Percentiles rank a stretch among this genome's conserved stretches.
Conservation (phyloP, 176 grass and related monocot genomes). For the Rhynchospora breviuscula region DNA sequence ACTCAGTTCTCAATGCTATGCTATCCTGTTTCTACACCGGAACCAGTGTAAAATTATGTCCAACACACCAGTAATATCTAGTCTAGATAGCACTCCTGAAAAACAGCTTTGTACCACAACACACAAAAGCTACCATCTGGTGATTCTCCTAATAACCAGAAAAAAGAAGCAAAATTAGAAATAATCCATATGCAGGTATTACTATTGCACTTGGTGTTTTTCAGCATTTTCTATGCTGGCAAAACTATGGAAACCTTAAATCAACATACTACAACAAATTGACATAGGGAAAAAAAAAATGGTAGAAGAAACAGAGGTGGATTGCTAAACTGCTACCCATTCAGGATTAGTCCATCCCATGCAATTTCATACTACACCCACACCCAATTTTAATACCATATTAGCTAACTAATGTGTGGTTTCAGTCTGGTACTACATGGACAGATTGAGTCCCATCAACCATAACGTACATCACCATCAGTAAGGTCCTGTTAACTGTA, state of each 20-base stretch:
- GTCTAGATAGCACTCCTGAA: not conserved
- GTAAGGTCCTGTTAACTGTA: not conserved
- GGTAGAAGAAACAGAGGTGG: not conserved
- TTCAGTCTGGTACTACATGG: not conserved
- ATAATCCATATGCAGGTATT: not conserved
- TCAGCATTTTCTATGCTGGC: not conserved
- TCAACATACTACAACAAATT: not conserved
- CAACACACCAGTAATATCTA: not conserved
- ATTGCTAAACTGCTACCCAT: not conserved
- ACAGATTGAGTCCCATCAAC: not conserved
- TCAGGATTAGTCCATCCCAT: not conserved
- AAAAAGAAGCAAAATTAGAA: not conserved
- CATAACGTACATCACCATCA: not conserved
- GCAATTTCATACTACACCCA: not conserved
- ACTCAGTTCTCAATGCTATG: constrained; percentile 1
- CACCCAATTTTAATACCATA: not conserved
- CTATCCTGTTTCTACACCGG: constrained; percentile 8
- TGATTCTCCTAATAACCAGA: not conserved
- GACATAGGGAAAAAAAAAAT: not conserved
- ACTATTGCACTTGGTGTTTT: not conserved
- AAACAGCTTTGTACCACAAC: constrained; percentile 5
- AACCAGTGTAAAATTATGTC: not conserved
- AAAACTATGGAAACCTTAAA: not conserved
- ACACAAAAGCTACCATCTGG: not conserved
- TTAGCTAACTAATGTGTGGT: not conserved